These are phyloP conservation scores for Astrocystis sublimbata DNA, from an alignment of 495 filamentous ascomycete species.

Conservation along the genomic window DNA sequence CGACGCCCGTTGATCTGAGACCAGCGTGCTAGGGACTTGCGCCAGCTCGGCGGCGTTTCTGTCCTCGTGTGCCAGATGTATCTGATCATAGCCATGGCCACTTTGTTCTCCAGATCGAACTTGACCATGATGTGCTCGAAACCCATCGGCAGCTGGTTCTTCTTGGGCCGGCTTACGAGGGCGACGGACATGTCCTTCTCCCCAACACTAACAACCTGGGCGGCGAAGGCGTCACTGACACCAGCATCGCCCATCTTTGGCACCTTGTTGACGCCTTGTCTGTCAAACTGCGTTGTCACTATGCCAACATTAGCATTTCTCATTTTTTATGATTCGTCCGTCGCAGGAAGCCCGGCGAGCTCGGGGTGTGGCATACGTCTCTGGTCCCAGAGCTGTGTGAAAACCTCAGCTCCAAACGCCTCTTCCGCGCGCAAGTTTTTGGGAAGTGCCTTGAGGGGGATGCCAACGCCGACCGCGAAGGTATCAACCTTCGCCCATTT, in stretches of 20 bases:
- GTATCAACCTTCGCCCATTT: conserved; percentile 20
- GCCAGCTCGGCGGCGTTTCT: conserved; percentile 12
- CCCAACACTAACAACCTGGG: conserved; percentile 18
- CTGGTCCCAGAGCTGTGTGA: conserved; percentile 18
- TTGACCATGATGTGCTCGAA: conserved; percentile 17
- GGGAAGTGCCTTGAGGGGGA: conserved; percentile 1
- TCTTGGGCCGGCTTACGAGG: conserved; percentile 9
- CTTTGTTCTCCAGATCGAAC: conserved; percentile 11
- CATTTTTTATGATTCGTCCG: neutral
- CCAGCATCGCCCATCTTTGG: conserved; percentile 18
- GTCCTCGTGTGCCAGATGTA: conserved; percentile 18
- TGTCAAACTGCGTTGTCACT: conserved; percentile 16
- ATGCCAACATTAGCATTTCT: neutral
- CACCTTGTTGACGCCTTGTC: neutral
- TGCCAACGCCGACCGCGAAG: conserved; percentile 15
- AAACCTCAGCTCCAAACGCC: conserved; percentile 8
- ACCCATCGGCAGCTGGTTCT: conserved; percentile 17
- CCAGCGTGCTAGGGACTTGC: conserved; percentile 16
- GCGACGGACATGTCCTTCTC: conserved; percentile 19
- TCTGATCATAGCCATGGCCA: conserved; percentile 15
- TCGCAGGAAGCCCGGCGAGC: neutral
- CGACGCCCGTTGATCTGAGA: conserved; percentile 17
- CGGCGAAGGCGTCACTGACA: conserved; percentile 9
- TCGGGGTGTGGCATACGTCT: conserved; percentile 13
- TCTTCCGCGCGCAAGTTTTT: conserved; percentile 1